A percentile compares a stretch with the other conserved stretches of the same genome.
Evolutionary conservation across 1,284 basidiomycete species (phyloP).

Genomic region (Laetiporus sulphureus): DNA sequence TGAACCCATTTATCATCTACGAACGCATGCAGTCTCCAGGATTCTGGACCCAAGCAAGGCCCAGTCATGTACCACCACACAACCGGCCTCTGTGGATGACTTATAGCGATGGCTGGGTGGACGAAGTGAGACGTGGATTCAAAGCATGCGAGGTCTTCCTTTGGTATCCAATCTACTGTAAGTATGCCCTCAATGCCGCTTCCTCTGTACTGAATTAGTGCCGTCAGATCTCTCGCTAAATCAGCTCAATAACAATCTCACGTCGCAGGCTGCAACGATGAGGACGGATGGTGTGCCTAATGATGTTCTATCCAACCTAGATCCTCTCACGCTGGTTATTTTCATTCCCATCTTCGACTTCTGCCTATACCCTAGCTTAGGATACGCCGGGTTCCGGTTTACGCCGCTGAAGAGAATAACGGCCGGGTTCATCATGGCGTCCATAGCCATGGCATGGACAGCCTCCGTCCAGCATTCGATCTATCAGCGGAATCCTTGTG

Average conservation of each 20-base stretch:
- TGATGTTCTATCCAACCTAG: constrained; percentile 75
- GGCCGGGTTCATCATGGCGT: constrained; percentile 63
- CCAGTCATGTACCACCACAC: constrained; percentile 39
- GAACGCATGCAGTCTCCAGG: constrained; percentile 48
- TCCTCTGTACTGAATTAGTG: neutral
- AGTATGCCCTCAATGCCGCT: constrained; percentile 15
- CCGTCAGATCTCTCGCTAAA: constrained; percentile 65
- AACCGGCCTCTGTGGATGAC: constrained; percentile 61
- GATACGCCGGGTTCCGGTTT: constrained; percentile 61
- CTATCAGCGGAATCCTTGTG: constrained; percentile 70
- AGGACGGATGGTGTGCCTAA: constrained; percentile 70
- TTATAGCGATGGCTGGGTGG: constrained; percentile 76
- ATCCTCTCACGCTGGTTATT: constrained; percentile 71
- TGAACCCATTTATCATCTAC: constrained; percentile 44
- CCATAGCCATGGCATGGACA: constrained; percentile 58
- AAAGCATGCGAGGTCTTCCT: constrained; percentile 83
- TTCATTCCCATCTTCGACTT: constrained; percentile 69
- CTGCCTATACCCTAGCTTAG: constrained; percentile 67
- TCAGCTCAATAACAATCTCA: constrained; percentile 76
- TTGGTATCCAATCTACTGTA: constrained; percentile 72
- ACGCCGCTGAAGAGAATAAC: constrained; percentile 71
- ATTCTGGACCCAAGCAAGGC: constrained; percentile 81
- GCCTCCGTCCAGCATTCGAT: constrained; percentile 73
- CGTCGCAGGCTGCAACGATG: constrained; percentile 73
- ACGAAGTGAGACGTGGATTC: constrained; percentile 76